Evolutionary conservation across 2,329 filamentous ascomycete genomes (phyloP), one percentile per base, ranked within the genome.

Genomic region (Fusarium humuli): DNA sequence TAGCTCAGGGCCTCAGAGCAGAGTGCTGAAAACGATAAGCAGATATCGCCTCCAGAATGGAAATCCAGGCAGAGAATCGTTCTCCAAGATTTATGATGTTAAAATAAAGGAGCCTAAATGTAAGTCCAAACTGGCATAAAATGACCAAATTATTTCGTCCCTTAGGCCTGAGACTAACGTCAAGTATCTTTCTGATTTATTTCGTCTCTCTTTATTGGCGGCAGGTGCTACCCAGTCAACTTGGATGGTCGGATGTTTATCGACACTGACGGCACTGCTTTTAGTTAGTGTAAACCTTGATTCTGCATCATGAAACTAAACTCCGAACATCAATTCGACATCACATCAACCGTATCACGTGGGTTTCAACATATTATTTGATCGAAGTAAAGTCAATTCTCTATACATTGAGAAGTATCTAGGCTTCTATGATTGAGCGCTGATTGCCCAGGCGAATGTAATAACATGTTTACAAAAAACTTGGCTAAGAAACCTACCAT

Each of bases 271-370:
- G 18, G 18, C 20, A 23, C 34, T 53, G 49, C 49, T 53, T 53
- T 42, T 42, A 53, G 49, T 53, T 53, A 53, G 49, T n/a, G 27
- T 7, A 41, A 53, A 53, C 49, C 14, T 53, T 42, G n/a, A 16
- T 53, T 52, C 18, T 41, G 23, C 48, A 25, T 25, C 11, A 25
- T 22, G 25, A 4, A 50, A 25, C 12, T 50, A 7, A 37, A 37
- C 34, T 37, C 30, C 23, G 23, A 37, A 22, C 10, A 44, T 18
- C 18, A 34, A 49, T 30, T n/a, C 34, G 10, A 37, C 34, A 37
- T 37, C 34, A 37, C 34, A 4, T 37, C 10, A 7, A 37, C 18
- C 18, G 10, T n/a, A n/a, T 29, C 18, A 47, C 22, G 13, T 20
- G 25, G 13, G n/a, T 7, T 29, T 27, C 9, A 27, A 52, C 34